Percentiles rank a stretch among this genome's conserved stretches.
These are phyloP conservation scores for Psidium friedrichsthalianum DNA, from an alignment of 345 rosid species.

Conservation along the genomic window DNA sequence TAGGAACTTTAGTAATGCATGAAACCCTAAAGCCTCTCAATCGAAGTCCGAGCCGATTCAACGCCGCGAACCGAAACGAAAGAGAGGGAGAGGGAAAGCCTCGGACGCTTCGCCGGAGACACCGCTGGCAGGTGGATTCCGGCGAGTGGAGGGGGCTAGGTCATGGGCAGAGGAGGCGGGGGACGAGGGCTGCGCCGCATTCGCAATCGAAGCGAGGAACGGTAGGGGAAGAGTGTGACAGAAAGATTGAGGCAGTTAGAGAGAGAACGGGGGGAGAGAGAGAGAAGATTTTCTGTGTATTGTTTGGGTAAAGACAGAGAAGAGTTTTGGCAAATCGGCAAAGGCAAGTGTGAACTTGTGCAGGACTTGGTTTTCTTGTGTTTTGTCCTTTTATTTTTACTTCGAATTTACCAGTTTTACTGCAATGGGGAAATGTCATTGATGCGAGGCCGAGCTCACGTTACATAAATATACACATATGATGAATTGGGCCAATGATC, in stretches of 20 bases:
- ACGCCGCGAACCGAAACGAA: background rate
- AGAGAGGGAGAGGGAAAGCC: background rate
- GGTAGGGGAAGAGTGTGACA: background rate
- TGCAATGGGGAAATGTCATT: background rate
- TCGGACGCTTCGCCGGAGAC: conserved; percentile 8
- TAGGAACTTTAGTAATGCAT: too few relatives aligned
- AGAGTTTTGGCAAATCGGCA: background rate
- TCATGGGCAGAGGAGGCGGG: background rate
- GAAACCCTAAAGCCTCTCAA: background rate
- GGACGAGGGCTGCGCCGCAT: background rate
- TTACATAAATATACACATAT: background rate
- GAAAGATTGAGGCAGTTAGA: conserved; percentile 2
- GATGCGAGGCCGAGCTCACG: background rate
- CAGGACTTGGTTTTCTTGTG: background rate
- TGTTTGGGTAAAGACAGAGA: background rate
- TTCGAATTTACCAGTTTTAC: background rate
- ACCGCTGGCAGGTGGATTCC: conserved; percentile 10
- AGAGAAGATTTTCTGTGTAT: background rate
- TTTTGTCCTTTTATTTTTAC: background rate
- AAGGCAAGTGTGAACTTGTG: background rate
- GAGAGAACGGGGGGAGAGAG: background rate
- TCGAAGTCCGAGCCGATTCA: background rate
- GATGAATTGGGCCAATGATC: background rate
- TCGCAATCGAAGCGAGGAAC: background rate
- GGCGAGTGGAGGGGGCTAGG: conserved; percentile 7